Percentiles rank a stretch among this genome's conserved stretches.
These are phyloP conservation scores for Penicillium sp. DNA, from an alignment of 2,329 filamentous ascomycete species.

Conservation along the genomic window DNA sequence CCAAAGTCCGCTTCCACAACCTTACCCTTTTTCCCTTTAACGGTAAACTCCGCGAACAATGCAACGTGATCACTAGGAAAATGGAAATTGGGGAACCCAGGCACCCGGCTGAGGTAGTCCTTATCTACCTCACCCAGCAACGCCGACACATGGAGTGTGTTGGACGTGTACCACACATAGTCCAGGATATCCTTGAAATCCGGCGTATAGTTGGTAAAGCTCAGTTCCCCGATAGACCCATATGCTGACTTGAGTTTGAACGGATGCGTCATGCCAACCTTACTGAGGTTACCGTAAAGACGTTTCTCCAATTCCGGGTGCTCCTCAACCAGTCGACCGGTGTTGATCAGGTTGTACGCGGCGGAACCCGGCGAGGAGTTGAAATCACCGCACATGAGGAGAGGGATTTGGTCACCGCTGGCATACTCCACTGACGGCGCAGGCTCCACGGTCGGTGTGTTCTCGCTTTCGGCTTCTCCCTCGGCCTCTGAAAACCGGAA, in stretches of 20 bases:
- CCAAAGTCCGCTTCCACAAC: slow-evolving; percentile 60
- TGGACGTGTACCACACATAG: slow-evolving; percentile 97
- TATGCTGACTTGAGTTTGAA: slow-evolving; percentile 93
- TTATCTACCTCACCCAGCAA: slow-evolving; percentile 81
- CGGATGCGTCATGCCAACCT: slow-evolving; percentile 86
- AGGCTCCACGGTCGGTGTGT: slow-evolving; percentile 53
- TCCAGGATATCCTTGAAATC: slow-evolving; percentile 90
- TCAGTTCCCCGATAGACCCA: slow-evolving; percentile 73
- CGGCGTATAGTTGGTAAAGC: slow-evolving; percentile 95
- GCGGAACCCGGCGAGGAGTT: slow-evolving; percentile 84
- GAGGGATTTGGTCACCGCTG: slow-evolving; percentile 78
- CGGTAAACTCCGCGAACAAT: slow-evolving; percentile 80
- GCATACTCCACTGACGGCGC: slow-evolving; percentile 82
- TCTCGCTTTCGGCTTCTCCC: slow-evolving; percentile 45
- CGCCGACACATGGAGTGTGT: slow-evolving; percentile 75
- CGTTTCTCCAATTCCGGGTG: slow-evolving; percentile 75
- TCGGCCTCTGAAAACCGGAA: slow-evolving; percentile 50
- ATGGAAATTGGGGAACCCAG: slow-evolving; percentile 89
- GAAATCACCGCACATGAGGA: slow-evolving; percentile 91
- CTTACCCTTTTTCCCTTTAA: slow-evolving; percentile 83
- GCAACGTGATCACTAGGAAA: slow-evolving; percentile 91
- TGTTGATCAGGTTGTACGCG: slow-evolving; percentile 82
- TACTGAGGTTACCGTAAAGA: slow-evolving; percentile 89
- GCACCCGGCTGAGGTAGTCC: slow-evolving; percentile 77
- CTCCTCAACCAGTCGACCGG: slow-evolving; percentile 69